Evolutionary conservation across 2,329 filamentous ascomycete species (phyloP), one percentile per base, ranked within the genome.

Genomic region (Verticillium tricorpus): DNA sequence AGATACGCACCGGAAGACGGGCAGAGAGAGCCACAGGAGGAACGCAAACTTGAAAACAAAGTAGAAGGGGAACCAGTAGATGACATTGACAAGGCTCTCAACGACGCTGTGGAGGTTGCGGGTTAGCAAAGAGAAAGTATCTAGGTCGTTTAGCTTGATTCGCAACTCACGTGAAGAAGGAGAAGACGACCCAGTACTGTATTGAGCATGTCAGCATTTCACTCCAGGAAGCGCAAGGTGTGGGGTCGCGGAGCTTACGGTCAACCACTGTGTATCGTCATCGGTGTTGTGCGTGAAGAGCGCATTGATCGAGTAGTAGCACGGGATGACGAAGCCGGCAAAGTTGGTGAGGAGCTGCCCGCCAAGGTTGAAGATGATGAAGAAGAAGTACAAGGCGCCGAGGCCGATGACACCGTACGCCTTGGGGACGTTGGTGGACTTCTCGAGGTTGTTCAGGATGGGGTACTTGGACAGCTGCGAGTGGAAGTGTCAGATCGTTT

Each of bases 11-110:
- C 84, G 84, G 83, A 96, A 97, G 78, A 91, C 86, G 77, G 95
- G 95, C 73, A 99, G 92, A 70, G 94, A 89, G 82, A 99, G 93
- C 95, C 95, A 99, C 77, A 99, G 89, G 72, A 98, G 85, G 77
- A 98, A 90, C 74, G 96, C 83, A 76, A 99, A 97, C 87, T 99
- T 99, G 90, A 99, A 98, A 76, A 93, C 94, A 81, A 92, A 99
- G 90, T 99, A 99, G 84, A 99, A 99, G 74, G 95, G 90, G 83
- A 96, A 92, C 91, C 91, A 96, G 85, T 95, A 95, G 66, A 94
- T 90, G 66, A 92, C 90, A 79, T 85, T 93, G 72, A 96, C 80
- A 65, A 90, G 84, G 77, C 90, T 93, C 85, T 96, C 92, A 70
- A 92, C 74, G 58, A 95, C 90, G 65, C 84, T 88, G 68, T 15